phyloP scores from a whole-genome alignment of 1,284 basidiomycete species.

The Irpex rosettiformis region DNA sequence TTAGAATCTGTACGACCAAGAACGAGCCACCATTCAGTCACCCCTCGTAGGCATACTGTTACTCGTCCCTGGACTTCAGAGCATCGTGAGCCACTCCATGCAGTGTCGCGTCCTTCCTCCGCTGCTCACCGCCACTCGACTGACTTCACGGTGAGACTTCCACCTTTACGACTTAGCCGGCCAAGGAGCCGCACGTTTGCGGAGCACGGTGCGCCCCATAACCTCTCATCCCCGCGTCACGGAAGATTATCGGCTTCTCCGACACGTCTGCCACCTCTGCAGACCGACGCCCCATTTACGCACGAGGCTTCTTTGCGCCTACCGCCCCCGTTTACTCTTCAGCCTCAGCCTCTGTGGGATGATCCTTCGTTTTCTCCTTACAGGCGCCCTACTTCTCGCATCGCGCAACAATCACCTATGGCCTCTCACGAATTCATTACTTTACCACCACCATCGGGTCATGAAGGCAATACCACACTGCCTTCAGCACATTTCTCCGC shows the following conservation, averaged over 20 bases:
- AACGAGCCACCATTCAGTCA: neutral
- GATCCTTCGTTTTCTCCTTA: constrained; percentile 31
- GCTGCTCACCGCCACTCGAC: neutral
- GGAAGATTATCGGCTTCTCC: neutral
- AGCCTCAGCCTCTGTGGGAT: constrained; percentile 63
- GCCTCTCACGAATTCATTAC: constrained; percentile 9
- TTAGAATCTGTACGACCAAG: neutral
- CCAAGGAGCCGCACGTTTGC: constrained; percentile 8
- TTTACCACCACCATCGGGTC: constrained; percentile 1
- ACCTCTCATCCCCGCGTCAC: neutral
- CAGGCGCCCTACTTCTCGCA: constrained; percentile 18
- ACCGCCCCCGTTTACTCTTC: constrained; percentile 63
- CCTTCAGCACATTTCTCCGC: constrained; percentile 4
- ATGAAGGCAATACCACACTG: neutral
- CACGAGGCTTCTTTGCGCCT: constrained; percentile 38
- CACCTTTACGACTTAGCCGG: constrained; percentile 7
- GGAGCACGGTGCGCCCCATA: neutral
- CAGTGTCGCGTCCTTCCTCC: neutral
- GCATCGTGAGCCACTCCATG: neutral
- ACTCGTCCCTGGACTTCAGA: neutral
- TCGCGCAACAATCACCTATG: neutral
- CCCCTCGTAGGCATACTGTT: neutral
- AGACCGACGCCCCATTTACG: constrained; percentile 33
- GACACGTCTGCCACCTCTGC: constrained; percentile 11
- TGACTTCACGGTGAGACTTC: constrained; percentile 13